These are phyloP conservation scores for Neonectria punicea DNA, from an alignment of 2,329 filamentous ascomycete species.

Conservation along the genomic window DNA sequence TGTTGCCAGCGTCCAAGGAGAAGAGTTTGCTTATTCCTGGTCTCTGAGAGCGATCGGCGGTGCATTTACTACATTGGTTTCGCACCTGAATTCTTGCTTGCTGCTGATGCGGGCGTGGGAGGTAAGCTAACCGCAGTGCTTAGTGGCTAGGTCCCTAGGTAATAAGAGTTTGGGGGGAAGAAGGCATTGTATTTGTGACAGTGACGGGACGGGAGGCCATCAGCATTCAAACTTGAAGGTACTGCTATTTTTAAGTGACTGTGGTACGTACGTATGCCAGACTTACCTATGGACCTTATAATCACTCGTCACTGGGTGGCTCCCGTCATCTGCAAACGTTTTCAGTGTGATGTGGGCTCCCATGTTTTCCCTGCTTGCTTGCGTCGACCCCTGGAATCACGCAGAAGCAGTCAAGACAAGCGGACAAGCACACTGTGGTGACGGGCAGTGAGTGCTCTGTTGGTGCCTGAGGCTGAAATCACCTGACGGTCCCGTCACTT, in stretches of 20 bases:
- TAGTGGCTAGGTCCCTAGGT: too few species aligned
- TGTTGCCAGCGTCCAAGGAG: neutral
- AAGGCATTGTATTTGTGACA: neutral
- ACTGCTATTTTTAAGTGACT: neutral
- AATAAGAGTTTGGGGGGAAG: neutral
- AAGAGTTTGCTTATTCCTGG: neutral
- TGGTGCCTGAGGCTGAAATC: slow-evolving; percentile 43
- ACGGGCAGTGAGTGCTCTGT: neutral
- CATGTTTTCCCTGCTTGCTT: neutral
- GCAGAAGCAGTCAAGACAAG: neutral
- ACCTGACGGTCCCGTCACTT: slow-evolving; percentile 26
- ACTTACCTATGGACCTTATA: too few species aligned
- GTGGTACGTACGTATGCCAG: neutral
- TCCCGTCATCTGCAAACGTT: neutral
- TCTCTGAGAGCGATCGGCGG: neutral
- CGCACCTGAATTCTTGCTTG: neutral
- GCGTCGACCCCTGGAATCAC: neutral
- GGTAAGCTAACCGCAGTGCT: too few species aligned
- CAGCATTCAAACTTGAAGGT: neutral
- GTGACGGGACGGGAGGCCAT: neutral
- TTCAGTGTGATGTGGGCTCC: neutral
- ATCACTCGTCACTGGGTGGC: neutral
- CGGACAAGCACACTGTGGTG: neutral
- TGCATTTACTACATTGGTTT: neutral
- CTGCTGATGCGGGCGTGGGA: neutral